These are phyloP conservation scores for Pseudozyma tsukubaensis DNA, from an alignment of 1,284 basidiomycete genomes.

Conservation along the genomic window DNA sequence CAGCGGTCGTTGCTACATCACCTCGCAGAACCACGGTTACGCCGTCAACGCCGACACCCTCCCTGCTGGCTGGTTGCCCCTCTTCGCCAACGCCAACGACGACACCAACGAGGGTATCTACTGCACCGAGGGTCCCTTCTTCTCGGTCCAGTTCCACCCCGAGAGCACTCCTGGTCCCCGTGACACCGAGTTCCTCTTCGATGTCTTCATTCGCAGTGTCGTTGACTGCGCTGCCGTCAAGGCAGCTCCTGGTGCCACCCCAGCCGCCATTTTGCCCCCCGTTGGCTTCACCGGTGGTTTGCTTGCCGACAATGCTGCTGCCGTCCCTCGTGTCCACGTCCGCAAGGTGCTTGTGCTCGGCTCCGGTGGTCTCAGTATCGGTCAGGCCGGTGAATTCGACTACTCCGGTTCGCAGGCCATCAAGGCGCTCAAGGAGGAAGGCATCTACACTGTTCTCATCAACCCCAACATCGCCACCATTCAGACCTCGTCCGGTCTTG, in stretches of 20 bases:
- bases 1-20: constrained; percentile 97
- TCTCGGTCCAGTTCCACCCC: constrained; percentile 99
- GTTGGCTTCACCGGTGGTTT: constrained; percentile 88
- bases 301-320: constrained; percentile 83
- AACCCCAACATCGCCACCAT: constrained; percentile 99
- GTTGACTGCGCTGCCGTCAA: constrained; percentile 80
- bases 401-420: constrained; percentile 99
- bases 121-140: constrained; percentile 82
- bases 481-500: constrained; percentile 94
- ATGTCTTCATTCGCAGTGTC: constrained; percentile 93
- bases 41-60: constrained; percentile 88
- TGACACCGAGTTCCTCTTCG: constrained; percentile 98
- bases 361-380: constrained; percentile 97
- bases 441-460: constrained; percentile 97
- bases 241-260: constrained; percentile 33
- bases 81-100: constrained; percentile 98
- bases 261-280: constrained; percentile 70
- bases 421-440: constrained; percentile 98
- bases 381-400: constrained; percentile 98
- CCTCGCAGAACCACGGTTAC: constrained; percentile 98
- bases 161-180: constrained; percentile 98
- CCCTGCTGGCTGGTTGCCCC: constrained; percentile 87
- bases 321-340: constrained; percentile 80
- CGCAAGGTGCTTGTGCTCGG: constrained; percentile 96
- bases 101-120: constrained; percentile 97